Evolutionary conservation across 2,329 filamentous ascomycete genomes (phyloP), one percentile per base, ranked within the genome.

Genomic region (Botryotinia globosa): DNA sequence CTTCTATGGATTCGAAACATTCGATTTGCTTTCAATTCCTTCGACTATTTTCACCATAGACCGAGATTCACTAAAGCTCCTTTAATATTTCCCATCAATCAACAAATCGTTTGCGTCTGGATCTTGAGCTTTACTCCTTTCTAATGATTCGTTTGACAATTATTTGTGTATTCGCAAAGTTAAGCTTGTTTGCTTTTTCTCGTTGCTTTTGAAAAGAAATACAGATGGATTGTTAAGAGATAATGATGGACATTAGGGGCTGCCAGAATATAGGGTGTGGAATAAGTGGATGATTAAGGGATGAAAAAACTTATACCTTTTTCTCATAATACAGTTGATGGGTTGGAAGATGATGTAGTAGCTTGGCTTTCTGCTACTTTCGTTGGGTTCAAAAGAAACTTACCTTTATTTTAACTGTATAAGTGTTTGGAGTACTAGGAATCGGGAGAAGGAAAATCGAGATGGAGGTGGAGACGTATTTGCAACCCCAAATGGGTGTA

Each of bases 1-100:
- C 29, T 69, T 56, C 18, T 20, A 32, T 44, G 65, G 48, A 44
- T 58, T 68, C 65, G 51, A 68, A 56, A 42, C 48, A 42, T 42
- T 42, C 25, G 37, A 68, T 66, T 37, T 42, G n/a, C 69, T 16
- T 66, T 66, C n/a, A 42, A 66, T 45, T 66, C 34, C 37, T 56
- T 42, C 59, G 34, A 54, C 29, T 45, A 66, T 66, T 58, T 48
- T 37, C 69, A 71, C 29, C 45, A 54, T 71, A 66, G n/a, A 71
- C 37, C 37, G 62, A 20, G 42, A 44, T 68, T 58, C 48, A 68
- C 65, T 37, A 66, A 56, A 42, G 42, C 16, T 34, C n/a, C 54
- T 71, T 64, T 65, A 70, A 64, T 66, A 42, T 37, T 56, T 44
- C 25, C 48, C 45, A 42, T 65, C 44, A 25, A 54, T 51, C 34